These are phyloP conservation scores for Vitis hybrid DNA, from an alignment of 177 flowering plant genomes.

Conservation along the genomic window DNA sequence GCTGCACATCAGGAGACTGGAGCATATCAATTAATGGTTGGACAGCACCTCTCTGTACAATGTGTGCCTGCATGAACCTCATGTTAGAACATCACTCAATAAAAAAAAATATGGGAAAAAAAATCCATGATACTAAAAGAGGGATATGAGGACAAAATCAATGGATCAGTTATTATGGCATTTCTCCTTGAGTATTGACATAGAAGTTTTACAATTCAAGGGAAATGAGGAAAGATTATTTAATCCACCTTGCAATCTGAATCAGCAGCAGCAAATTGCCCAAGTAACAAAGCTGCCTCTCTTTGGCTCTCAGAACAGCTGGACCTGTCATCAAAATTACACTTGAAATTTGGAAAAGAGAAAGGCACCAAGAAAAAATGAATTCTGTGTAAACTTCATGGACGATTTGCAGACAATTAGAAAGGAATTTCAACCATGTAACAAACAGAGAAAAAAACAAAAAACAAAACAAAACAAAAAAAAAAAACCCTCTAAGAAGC, in stretches of 20 bases:
- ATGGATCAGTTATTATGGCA: too few species aligned
- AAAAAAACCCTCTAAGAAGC: too few species aligned
- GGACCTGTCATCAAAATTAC: constrained; percentile 47
- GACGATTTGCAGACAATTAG: too few species aligned
- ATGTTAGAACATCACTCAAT: neutral
- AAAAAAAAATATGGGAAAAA: neutral
- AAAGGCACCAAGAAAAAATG: too few species aligned
- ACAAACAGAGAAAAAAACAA: too few species aligned
- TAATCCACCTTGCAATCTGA: constrained; percentile 79
- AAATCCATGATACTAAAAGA: neutral
- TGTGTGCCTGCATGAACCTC: constrained; percentile 46
- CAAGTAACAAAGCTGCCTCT: constrained; percentile 86
- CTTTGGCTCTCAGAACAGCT: constrained; percentile 79
- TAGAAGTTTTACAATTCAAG: neutral
- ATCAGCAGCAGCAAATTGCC: constrained; percentile 95
- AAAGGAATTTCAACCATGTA: too few species aligned
- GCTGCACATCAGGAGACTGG: constrained; percentile 34
- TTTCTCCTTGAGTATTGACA: too few species aligned
- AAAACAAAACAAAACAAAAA: too few species aligned
- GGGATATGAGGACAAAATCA: neutral
- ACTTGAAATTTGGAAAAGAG: too few species aligned
- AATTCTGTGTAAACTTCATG: too few species aligned
- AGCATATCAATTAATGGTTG: constrained; percentile 44
- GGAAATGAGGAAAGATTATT: neutral
- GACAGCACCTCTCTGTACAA: constrained; percentile 71